Conservation (phyloP, 2,329 filamentous ascomycete species). For the Aspergillus sp. region DNA sequence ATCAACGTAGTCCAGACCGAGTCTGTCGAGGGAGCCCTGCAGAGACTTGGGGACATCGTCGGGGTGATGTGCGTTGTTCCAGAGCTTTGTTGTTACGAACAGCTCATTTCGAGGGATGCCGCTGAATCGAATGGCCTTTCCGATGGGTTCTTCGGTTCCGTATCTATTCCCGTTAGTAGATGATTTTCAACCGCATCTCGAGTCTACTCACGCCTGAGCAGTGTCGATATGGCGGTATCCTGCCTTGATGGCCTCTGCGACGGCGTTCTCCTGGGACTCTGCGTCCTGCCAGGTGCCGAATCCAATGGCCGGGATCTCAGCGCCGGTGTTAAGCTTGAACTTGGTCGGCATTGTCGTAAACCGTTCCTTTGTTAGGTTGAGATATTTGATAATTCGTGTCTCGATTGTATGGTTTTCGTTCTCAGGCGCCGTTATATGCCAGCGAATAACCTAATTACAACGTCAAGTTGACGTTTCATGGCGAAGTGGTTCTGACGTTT, state of each 20-base stretch:
- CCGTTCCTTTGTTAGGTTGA: background rate
- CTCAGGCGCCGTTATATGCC: too few relatives aligned
- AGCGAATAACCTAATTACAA: background rate
- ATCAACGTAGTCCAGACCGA: slow-evolving; percentile 61
- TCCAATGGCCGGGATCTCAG: slow-evolving; percentile 42
- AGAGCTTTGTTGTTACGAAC: slow-evolving; percentile 62
- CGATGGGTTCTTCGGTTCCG: slow-evolving; percentile 60
- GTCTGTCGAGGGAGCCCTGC: slow-evolving; percentile 54
- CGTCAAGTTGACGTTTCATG: background rate
- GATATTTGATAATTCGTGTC: background rate
- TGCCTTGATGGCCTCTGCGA: slow-evolving; percentile 41
- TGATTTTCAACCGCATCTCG: background rate
- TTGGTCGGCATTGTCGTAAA: slow-evolving; percentile 23
- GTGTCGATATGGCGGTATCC: slow-evolving; percentile 54
- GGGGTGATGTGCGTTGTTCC: slow-evolving; percentile 57
- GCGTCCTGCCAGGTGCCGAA: slow-evolving; percentile 52
- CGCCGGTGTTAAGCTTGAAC: slow-evolving; percentile 44
- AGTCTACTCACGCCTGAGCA: slow-evolving; percentile 33
- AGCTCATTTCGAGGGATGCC: slow-evolving; percentile 58
- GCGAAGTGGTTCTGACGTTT: background rate
- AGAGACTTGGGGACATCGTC: slow-evolving; percentile 58
- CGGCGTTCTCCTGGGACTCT: slow-evolving; percentile 44
- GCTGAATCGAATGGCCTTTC: slow-evolving; percentile 56
- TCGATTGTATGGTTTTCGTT: too few relatives aligned
- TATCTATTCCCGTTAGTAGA: slow-evolving; percentile 36